Evolutionary conservation across 1,284 basidiomycete species (phyloP), one percentile per base, ranked within the genome.

Genomic region (Ustilago loliicola): DNA sequence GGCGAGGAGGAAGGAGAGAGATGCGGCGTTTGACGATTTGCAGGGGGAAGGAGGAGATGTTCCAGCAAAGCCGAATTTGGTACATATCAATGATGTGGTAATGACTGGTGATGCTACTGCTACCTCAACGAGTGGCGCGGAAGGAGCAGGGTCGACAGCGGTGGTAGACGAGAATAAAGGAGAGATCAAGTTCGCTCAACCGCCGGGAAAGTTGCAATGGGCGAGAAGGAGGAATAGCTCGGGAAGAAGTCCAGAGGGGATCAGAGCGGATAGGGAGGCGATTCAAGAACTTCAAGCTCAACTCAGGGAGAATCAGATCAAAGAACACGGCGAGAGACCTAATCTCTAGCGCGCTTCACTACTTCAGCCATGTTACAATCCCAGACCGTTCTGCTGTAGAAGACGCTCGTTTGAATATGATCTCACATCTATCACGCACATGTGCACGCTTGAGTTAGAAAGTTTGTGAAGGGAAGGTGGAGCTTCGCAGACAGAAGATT

Each of bases 1-100:
- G 23, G 61, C 69, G 45, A 69, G 82, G 57, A 76, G 84, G 40
- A 63, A 79, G 52, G 71, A 80, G 50, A 66, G 84, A 17, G 84
- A 85, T 38, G 80, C 80, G 23, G 75, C 72, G 7, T 80, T 81
- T 66, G 77, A 75, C 30, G 60, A 61, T 51, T 64, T 73, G n/a
- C 76, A 78, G 10, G 68, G 55, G 29, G 52, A 57, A 36, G 60
- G 30, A 0, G 68, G 69, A 19, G 57, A 42, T 56, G 30, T 21
- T 10, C n/a, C 10, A 45, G 36, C 13, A 21, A 61, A 71, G 66
- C 52, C 48, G 61, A 56, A 59, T 19, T 9, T 68, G 36, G 62
- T 60, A 2, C 68, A 72, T 27, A 72, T 73, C 50, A 70, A 72
- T 36, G 75, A 66, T 48, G 56, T 56, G 9, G 63, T 59, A 3